Conservation (phyloP, 805 yeast species). For the Hanseniaspora pseudoguilliermondii region DNA sequence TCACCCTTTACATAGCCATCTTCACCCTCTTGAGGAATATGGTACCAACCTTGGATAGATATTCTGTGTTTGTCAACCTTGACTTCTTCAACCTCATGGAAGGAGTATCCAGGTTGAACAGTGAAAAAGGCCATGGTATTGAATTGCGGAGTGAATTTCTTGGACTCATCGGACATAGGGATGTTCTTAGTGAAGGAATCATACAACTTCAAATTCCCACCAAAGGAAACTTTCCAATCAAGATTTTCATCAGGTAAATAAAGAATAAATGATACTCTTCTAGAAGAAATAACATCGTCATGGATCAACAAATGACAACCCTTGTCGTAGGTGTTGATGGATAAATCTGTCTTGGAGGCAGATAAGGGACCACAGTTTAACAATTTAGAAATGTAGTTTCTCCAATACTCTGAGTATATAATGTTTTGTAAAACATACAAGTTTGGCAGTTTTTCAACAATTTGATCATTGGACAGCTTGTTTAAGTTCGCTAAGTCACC, state of each 20-base stretch:
- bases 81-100: constrained; percentile 98
- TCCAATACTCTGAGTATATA: constrained; percentile 70
- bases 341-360: constrained; percentile 85
- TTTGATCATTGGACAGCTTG: constrained; percentile 59
- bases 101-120: constrained; percentile 90
- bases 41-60: constrained; percentile 98
- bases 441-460: constrained; percentile 59
- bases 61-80: constrained; percentile 79
- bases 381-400: constrained; percentile 62
- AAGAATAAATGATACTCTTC: constrained; percentile 83
- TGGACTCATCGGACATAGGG: constrained; percentile 63
- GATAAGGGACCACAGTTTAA: constrained; percentile 83
- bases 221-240: constrained; percentile 80
- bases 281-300: constrained; percentile 93
- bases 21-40: constrained; percentile 89
- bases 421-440: constrained; percentile 72
- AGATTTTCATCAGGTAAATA: constrained; percentile 88
- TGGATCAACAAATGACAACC: constrained; percentile 92
- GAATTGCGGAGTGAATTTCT: constrained; percentile 76
- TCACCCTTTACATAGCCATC: constrained; percentile 73
- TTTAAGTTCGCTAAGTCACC: constrained; percentile 88
- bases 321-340: constrained; percentile 77
- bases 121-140: constrained; percentile 92
- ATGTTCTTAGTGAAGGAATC: constrained; percentile 82
- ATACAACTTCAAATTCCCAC: constrained; percentile 80